A percentile compares a stretch with the other conserved stretches of the same genome.
phyloP scores from a whole-genome alignment of 148 eudicot species.

The Rhododendron griersonianum region DNA sequence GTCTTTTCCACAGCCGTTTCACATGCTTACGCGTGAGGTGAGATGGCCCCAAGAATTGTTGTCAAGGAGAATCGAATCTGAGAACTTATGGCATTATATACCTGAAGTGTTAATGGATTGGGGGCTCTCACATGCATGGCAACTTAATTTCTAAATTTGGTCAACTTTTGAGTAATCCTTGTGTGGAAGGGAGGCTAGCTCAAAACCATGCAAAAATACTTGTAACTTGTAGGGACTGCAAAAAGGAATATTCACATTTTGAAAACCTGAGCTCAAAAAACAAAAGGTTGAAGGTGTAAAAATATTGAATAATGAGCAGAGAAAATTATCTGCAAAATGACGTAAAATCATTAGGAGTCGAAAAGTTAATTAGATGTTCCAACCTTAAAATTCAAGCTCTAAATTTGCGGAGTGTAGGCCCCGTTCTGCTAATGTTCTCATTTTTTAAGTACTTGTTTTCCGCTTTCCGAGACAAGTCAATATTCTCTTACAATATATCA shows the following conservation, averaged over 20 bases:
- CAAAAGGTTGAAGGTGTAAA: background rate
- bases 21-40: no score
- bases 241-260: background rate
- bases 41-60: no score
- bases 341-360: background rate
- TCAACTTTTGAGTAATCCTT: background rate
- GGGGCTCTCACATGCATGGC: background rate
- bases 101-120: no score
- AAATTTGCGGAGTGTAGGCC: no score
- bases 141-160: background rate
- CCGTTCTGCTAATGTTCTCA: no score
- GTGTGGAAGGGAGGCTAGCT: background rate
- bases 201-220: background rate
- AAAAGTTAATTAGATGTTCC: background rate
- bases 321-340: background rate
- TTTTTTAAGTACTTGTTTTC: no score
- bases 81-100: no score
- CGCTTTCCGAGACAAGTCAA: no score
- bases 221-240: background rate
- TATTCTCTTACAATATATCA: no score
- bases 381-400: no score
- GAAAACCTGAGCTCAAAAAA: background rate
- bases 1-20: accelerated
- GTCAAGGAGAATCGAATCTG: accelerated
- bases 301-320: background rate